Evolutionary conservation across 2,329 filamentous ascomycete species (phyloP).

Genomic region (Didymella pomorum): DNA sequence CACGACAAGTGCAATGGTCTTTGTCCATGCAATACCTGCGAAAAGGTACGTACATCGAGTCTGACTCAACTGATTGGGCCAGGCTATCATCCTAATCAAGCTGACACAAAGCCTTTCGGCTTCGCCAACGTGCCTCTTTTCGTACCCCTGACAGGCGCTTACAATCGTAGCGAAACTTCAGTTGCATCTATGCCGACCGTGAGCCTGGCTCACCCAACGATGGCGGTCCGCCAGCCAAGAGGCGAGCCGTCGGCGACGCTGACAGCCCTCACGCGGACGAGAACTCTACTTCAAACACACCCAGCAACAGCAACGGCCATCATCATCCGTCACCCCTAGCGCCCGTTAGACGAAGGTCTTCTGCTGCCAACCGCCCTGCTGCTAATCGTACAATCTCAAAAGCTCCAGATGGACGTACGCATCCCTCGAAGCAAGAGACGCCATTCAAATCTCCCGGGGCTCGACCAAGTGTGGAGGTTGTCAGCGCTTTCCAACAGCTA

Average conservation of each 20-base stretch:
- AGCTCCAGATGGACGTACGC: constrained; percentile 15
- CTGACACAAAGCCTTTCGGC: neutral
- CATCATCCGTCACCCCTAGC: constrained; percentile 31
- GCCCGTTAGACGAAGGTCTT: constrained; percentile 27
- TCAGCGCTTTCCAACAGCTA: constrained; percentile 37
- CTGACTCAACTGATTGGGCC: no score
- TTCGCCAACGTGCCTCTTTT: neutral
- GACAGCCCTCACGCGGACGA: constrained; percentile 31
- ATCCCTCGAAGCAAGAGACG: constrained; percentile 32
- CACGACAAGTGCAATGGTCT: constrained; percentile 65
- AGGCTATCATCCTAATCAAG: neutral
- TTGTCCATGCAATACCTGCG: constrained; percentile 66
- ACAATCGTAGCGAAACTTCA: constrained; percentile 50
- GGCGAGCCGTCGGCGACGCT: constrained; percentile 35
- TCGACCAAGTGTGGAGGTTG: constrained; percentile 34
- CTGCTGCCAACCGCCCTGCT: constrained; percentile 22
- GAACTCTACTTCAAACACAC: constrained; percentile 31
- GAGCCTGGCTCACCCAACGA: constrained; percentile 46
- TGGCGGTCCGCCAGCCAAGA: constrained; percentile 51
- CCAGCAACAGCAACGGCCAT: constrained; percentile 35
- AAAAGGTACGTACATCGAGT: constrained; percentile 54
- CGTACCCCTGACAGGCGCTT: constrained; percentile 17
- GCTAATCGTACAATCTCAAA: constrained; percentile 18
- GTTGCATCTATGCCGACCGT: constrained; percentile 50
- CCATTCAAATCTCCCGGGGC: constrained; percentile 30